These are phyloP conservation scores for Pleomassaria siparia DNA, from an alignment of 2,329 filamentous ascomycete genomes.

Conservation along the genomic window DNA sequence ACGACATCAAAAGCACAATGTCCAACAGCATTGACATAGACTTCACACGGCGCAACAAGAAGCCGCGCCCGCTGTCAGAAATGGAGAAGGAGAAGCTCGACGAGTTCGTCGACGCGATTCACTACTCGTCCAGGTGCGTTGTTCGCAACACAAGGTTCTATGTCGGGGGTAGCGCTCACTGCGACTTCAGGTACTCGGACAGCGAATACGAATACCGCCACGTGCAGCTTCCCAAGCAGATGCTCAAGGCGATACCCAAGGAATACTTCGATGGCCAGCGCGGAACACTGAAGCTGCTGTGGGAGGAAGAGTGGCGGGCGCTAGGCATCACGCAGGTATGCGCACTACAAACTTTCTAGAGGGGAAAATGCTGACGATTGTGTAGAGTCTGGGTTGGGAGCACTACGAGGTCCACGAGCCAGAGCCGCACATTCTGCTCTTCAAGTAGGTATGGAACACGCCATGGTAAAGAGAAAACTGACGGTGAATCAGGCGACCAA, in stretches of 20 bases:
- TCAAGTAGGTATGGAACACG: slow-evolving; percentile 74
- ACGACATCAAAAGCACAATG: slow-evolving; percentile 29
- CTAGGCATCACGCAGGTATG: slow-evolving; percentile 93
- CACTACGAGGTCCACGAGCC: slow-evolving; percentile 99
- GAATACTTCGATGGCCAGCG: slow-evolving; percentile 89
- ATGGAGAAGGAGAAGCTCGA: slow-evolving; percentile 80
- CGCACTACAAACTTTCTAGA: slow-evolving; percentile 19
- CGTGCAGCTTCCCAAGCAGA: slow-evolving; percentile 94
- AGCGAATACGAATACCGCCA: slow-evolving; percentile 94
- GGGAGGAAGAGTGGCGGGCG: slow-evolving; percentile 98
- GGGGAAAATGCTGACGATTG: slow-evolving; percentile 2
- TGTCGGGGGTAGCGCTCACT: slow-evolving; percentile 19
- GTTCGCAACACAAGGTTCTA: slow-evolving; percentile 16
- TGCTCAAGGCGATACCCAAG: slow-evolving; percentile 95
- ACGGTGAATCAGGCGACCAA: slow-evolving; percentile 62
- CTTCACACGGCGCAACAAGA: slow-evolving; percentile 80
- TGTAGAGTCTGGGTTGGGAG: slow-evolving; percentile 94
- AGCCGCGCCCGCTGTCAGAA: slow-evolving; percentile 77
- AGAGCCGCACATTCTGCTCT: slow-evolving; percentile 95
- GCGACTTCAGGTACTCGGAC: slow-evolving; percentile 79
- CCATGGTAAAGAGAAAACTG: slow-evolving; percentile 55
- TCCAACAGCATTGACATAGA: slow-evolving; percentile 75
- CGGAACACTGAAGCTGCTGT: slow-evolving; percentile 91
- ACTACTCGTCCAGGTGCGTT: slow-evolving; percentile 86
- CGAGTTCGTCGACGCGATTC: slow-evolving; percentile 89